Evolutionary conservation across 1,284 basidiomycete species (phyloP).

Genomic region (Prillingera fragicola): DNA sequence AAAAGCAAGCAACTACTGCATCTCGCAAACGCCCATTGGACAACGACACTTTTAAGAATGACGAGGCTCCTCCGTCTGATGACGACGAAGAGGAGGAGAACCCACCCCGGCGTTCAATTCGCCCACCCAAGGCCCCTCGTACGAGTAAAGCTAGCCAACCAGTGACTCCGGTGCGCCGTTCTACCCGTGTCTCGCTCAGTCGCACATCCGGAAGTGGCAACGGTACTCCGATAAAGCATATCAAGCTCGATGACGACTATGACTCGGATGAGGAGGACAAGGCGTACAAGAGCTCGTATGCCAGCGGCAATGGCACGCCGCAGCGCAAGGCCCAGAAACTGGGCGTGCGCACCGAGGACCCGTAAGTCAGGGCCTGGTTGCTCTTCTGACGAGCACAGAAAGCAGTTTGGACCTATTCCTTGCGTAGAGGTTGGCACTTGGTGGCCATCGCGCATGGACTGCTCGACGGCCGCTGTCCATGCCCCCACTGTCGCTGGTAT

Average conservation of each 20-base stretch:
- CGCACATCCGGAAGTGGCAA: too few species aligned
- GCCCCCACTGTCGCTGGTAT: slow-evolving; percentile 41
- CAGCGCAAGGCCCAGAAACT: slow-evolving; percentile 27
- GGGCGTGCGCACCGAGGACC: slow-evolving; percentile 30
- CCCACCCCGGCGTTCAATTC: neutral
- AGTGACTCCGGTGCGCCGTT: neutral
- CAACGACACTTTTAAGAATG: neutral
- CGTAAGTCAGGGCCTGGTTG: slow-evolving; percentile 19
- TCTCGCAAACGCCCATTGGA: neutral
- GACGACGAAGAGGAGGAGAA: neutral
- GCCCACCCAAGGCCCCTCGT: neutral
- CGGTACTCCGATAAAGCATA: too few species aligned
- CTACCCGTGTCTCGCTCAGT: too few species aligned
- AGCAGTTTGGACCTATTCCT: slow-evolving; percentile 35
- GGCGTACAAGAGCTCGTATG: neutral
- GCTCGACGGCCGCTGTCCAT: slow-evolving; percentile 37
- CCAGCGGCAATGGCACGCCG: neutral
- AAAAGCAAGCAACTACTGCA: slow-evolving; percentile 2
- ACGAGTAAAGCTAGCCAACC: neutral
- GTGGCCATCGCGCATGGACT: slow-evolving; percentile 39
- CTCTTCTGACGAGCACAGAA: slow-evolving; percentile 7
- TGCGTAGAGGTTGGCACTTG: slow-evolving; percentile 36
- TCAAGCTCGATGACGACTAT: neutral
- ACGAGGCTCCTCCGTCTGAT: neutral
- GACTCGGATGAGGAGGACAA: slow-evolving; percentile 3